Evolutionary conservation across 176 grass and related monocot species (phyloP), one percentile per base, ranked within the genome.

Genomic region (Guadua angustifolia): DNA sequence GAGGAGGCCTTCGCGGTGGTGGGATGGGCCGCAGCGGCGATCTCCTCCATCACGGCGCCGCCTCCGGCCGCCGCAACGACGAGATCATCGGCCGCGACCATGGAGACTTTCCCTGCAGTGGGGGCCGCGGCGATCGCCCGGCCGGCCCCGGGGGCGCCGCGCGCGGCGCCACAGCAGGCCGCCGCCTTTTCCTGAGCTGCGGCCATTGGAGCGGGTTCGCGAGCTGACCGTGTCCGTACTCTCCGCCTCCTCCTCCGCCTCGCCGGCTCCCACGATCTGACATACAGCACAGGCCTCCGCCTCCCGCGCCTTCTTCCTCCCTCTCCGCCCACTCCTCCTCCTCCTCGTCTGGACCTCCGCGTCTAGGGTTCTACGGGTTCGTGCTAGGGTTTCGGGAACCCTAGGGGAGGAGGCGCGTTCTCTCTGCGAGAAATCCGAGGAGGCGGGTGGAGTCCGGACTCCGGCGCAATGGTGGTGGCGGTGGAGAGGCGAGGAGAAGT

Each of bases 111-210:
- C 56, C 73, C 88, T 46, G 79, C 52, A 43, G 77, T 50, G 18
- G 81, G 21, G 7, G 71, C 45, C 5, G 81, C 77, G 67, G 43
- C 49, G 60, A 88, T 57, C 83, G 67, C 49, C 40, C 71, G 45
- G 74, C 22, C 38, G 72, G 36, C 15, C 66, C 19, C 3, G 78
- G 72, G 36, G 66, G 73, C 80, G 66, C 69, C 83, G 21, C 88
- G 78, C 9, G 68, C 38, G 14, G 75, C 39, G 73, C 75, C 36
- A 69, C 89, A 93, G 93, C 79, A 88, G 49, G 77, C 58, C 95
- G 93, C 21, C 95, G 91, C 87, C 86, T 98, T 98, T 98, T 98
- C 95, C 95, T 95, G 71, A 98, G 89, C 87, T 98, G 95, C 18
- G 95, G 95, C 95, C 95, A 98, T 98, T 98, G 95, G 56, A 92